Evolutionary conservation across 352 stramenopile genomes (phyloP).

Genomic region (Globisporangium uncinulatum): DNA sequence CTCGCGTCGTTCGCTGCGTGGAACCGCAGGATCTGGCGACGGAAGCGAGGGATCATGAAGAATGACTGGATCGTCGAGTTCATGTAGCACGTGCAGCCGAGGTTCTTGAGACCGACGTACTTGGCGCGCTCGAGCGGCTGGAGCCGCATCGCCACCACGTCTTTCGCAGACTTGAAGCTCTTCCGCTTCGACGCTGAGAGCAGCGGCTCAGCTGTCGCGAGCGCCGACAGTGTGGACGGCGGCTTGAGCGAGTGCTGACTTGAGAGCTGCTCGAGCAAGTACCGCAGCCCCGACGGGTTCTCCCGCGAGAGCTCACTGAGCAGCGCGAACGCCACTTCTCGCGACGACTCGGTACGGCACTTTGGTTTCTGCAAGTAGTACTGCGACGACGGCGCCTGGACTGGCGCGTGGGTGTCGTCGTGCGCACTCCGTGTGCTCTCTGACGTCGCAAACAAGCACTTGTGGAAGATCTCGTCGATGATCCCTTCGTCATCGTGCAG

Average conservation of each 20-base stretch:
- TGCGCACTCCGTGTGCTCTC: slow-evolving; percentile 16
- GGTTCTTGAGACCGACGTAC: slow-evolving; percentile 92
- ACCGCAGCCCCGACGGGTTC: slow-evolving; percentile 52
- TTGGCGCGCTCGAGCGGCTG: slow-evolving; percentile 56
- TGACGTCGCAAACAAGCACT: slow-evolving; percentile 62
- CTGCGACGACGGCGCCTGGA: slow-evolving; percentile 35
- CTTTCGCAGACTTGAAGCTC: slow-evolving; percentile 31
- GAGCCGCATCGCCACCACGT: slow-evolving; percentile 9
- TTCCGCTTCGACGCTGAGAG: slow-evolving; percentile 49
- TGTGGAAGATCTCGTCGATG: slow-evolving; percentile 62
- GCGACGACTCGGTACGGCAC: slow-evolving; percentile 69
- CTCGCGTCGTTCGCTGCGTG: slow-evolving; percentile 15
- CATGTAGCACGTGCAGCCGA: slow-evolving; percentile 95
- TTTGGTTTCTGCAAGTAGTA: slow-evolving; percentile 80
- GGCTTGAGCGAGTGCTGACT: slow-evolving; percentile 69
- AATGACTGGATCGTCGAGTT: slow-evolving; percentile 94
- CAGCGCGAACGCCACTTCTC: slow-evolving; percentile 76
- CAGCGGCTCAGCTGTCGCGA: slow-evolving; percentile 8
- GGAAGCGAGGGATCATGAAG: slow-evolving; percentile 92
- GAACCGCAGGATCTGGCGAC: slow-evolving; percentile 78
- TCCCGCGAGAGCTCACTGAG: slow-evolving; percentile 60
- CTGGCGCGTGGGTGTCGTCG: slow-evolving; percentile 14
- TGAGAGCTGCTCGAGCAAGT: slow-evolving; percentile 65
- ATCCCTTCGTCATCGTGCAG: slow-evolving; percentile 56
- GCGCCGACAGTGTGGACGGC: slow-evolving; percentile 20